Evolutionary conservation across 129 eudicot genomes (phyloP), one percentile per base, ranked within the genome.

Genomic region (Apium graveolens): DNA sequence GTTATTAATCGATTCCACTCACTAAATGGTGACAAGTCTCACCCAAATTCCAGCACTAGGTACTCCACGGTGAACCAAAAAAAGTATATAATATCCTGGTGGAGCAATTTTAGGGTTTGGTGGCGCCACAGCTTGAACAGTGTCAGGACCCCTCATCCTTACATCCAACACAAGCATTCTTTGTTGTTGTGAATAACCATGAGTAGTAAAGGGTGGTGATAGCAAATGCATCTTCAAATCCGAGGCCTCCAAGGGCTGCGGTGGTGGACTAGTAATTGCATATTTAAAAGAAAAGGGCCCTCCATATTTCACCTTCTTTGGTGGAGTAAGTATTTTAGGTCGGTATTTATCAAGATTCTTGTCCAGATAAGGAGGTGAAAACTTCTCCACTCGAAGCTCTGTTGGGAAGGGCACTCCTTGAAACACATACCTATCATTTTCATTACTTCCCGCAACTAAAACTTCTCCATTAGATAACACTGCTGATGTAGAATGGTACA

Each of bases 401-500:
- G 97, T 91, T 0, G 97, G 91, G 72, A 24, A 88, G 24, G 37
- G 79, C 11, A 29, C 73, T 2, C 75, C 81, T 0, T 74, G 46
- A 80, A 46, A 72, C 2, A 74, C 81, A 85, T 91, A 91, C 45
- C 44, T 69, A 16, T 82, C 76, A 73, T 93, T 83, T 2, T 94
- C 81, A 80, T 93, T 93, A 66, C 97, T 91, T 4, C 98, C 98
- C 1, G 96, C 96, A 2, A 93, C 89, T 63, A 93, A 65, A 46
- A 93, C 78, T 29, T 76, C 75, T 0, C 88, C 89, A 68, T 83
- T 90, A 0, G 96, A 89, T 24, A 93, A 62, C 34, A 93, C 81
- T 1, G 93, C 93, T 1, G 90, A 57, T 12, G 71, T 21, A 0
- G 98, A 91, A 70, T 93, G 98, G 84, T 93, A 93, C 97, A 93